Base-by-base conservation (phyloP, 139 green algal species). In the Protoeuglena noctilucae region DNA sequence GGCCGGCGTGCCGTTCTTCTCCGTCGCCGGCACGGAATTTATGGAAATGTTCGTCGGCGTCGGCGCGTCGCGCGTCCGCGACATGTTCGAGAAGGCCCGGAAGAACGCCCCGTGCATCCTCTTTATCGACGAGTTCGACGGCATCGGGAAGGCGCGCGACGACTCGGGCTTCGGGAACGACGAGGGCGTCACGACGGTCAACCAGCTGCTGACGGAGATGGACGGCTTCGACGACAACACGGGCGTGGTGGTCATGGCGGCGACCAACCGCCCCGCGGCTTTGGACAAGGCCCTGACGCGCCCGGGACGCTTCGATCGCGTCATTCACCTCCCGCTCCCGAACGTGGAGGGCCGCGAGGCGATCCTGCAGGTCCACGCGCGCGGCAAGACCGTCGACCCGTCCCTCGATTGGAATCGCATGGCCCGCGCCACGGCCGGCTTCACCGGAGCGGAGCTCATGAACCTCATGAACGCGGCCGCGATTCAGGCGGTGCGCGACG, bases 81-180 rank as follows among this genome's bases (percentile, higher is more conserved):
- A 81, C 56, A 75, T 81, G 61, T 86, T 86, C 30, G 27, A 71
- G 22, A 59, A 67, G 39, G 69, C 70, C 4, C 53, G 72, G n/a
- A 63, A 71, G 50, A 60, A 54, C 26, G 77, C 81, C 3, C 85
- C 89, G 23, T 89, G 85, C 66, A 88, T 97, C 63, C 71, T 97
- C 26, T 97, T 97, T 73, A 88, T 96, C 29, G 88, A 97, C 61
- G 89, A 97, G 73, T 93, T 97, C 58, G 89, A 97, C 60, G 85
- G 79, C 9, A 46, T 97, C 4, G 89, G 86, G 24, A 73, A 81
- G 53, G 67, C 77, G 27, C 67, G 81, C 43, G 64, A 65, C 30
- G 61, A 53, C 40, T 56, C 56, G 26, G 53, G 52, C 47, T 63
- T 60, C n/a, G 84, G 81, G 12, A 77, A 78, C 56, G 86, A 93